These are phyloP conservation scores for Leucogyrophana mollusca DNA, from an alignment of 768 basidiomycete species.

Conservation along the genomic window DNA sequence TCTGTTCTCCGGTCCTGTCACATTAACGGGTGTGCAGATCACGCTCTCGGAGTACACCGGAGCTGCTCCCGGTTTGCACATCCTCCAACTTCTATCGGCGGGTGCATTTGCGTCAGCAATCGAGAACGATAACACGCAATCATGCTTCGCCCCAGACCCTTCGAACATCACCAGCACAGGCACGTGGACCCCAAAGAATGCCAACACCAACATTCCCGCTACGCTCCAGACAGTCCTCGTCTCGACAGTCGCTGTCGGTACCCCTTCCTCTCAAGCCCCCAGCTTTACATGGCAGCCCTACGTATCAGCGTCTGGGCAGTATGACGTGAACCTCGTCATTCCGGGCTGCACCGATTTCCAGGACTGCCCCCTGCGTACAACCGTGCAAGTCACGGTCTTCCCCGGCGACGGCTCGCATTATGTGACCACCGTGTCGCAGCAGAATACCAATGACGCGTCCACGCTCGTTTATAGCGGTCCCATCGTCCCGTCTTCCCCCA, in stretches of 20 bases:
- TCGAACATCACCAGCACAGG: conserved; percentile 72
- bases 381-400: conserved; percentile 80
- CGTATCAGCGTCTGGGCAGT: conserved; percentile 85
- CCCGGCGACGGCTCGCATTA: conserved; percentile 63
- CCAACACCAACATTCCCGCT: conserved; percentile 73
- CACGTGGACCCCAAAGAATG: conserved; percentile 62
- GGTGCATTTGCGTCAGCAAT: conserved; percentile 88
- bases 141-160: conserved; percentile 76
- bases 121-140: conserved; percentile 52
- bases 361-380: conserved; percentile 79
- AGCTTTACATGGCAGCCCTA: conserved; percentile 89
- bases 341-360: conserved; percentile 84
- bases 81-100: conserved; percentile 89
- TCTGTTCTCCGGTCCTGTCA: conserved; percentile 60
- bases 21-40: conserved; percentile 89
- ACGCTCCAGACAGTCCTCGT: conserved; percentile 77
- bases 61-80: conserved; percentile 75
- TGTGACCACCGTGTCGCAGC: conserved; percentile 73
- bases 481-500: conserved; percentile 67
- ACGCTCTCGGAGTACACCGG: conserved; percentile 78
- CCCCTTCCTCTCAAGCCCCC: conserved; percentile 60
- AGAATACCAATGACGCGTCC: conserved; percentile 59
- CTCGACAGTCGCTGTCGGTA: conserved; percentile 64
- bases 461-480: conserved; percentile 78
- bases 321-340: conserved; percentile 79